These are phyloP conservation scores for Nothophaeocryptopus gaeumannii DNA, from an alignment of 2,329 filamentous ascomycete genomes.

Conservation along the genomic window DNA sequence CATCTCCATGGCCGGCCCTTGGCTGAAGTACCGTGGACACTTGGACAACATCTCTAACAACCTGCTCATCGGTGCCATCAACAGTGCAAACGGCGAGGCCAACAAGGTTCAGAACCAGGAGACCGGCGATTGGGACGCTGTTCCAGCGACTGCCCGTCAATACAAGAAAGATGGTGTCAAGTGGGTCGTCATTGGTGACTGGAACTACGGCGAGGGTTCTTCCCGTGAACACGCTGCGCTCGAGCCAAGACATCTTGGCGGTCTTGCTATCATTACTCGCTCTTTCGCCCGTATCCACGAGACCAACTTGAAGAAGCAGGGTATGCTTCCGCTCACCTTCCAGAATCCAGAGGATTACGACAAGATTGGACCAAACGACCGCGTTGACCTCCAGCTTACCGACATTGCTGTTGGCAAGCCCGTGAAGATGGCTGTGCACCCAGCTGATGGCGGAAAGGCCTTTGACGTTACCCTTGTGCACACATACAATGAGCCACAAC, in stretches of 20 bases:
- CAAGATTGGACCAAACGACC: conserved; percentile 90
- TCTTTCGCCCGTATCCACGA: conserved; percentile 99
- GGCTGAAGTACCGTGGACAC: conserved; percentile 98
- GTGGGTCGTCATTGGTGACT: conserved; percentile 98
- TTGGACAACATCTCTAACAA: conserved; percentile 99
- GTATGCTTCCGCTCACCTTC: conserved; percentile 98
- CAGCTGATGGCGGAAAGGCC: conserved; percentile 70
- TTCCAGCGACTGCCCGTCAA: conserved; percentile 91
- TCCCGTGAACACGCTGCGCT: conserved; percentile 98
- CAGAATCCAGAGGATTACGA: conserved; percentile 94
- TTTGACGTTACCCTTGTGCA: conserved; percentile 85
- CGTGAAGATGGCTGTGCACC: conserved; percentile 86
- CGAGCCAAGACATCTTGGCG: conserved; percentile 94
- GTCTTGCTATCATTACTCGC: conserved; percentile 92
- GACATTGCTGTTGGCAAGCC: conserved; percentile 90
- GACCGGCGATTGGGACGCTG: conserved; percentile 78
- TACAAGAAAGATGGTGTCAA: conserved; percentile 96
- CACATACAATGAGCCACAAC: conserved; percentile 97
- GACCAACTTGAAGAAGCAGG: conserved; percentile 99
- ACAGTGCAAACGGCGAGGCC: conserved; percentile 90
- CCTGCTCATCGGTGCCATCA: conserved; percentile 97
- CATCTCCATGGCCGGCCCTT: conserved; percentile 72
- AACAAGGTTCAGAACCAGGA: conserved; percentile 96
- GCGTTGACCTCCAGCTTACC: conserved; percentile 84
- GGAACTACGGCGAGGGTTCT: conserved; percentile 98